phyloP scores from a whole-genome alignment of 768 basidiomycete species.

The Lentinula detonsa region DNA sequence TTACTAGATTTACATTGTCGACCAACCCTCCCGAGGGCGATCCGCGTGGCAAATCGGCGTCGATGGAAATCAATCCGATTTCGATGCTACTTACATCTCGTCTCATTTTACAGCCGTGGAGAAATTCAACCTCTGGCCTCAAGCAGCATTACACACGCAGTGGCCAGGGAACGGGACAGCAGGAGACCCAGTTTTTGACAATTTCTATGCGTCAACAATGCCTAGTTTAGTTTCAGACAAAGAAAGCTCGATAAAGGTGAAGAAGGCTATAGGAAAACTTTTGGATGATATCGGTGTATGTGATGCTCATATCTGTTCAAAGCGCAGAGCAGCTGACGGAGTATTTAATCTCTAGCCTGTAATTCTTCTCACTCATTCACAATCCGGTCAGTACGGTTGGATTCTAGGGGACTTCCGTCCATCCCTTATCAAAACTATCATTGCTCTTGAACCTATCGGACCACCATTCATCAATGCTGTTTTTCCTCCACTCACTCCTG shows the following conservation, averaged over 20 bases:
- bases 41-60: constrained; percentile 27
- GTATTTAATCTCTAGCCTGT: constrained; percentile 17
- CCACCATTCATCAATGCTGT: constrained; percentile 27
- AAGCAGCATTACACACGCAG: constrained; percentile 25
- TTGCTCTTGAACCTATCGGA: constrained; percentile 30
- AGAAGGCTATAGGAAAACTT: constrained; percentile 23
- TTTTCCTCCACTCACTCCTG: constrained; percentile 20
- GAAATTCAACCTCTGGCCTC: constrained; percentile 26
- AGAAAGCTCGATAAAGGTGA: constrained; percentile 21
- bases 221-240: constrained; percentile 15
- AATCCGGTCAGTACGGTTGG: constrained; percentile 30
- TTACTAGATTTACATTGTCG: constrained; percentile 32
- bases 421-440: constrained; percentile 25
- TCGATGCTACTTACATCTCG: constrained; percentile 18
- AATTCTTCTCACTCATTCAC: constrained; percentile 30
- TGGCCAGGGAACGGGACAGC: constrained; percentile 26
- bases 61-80: constrained; percentile 18
- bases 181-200: constrained; percentile 24
- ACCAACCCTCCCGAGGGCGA: constrained; percentile 30
- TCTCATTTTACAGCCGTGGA: constrained; percentile 27
- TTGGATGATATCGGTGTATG: constrained; percentile 32
- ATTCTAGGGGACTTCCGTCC: constrained; percentile 28
- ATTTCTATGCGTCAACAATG: constrained; percentile 21
- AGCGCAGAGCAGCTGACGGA: not conserved
- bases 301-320: not conserved